Evolutionary conservation across 139 green algal genomes (phyloP), one percentile per base, ranked within the genome.

Genomic region (Chlamydomonas asymmetrica): DNA sequence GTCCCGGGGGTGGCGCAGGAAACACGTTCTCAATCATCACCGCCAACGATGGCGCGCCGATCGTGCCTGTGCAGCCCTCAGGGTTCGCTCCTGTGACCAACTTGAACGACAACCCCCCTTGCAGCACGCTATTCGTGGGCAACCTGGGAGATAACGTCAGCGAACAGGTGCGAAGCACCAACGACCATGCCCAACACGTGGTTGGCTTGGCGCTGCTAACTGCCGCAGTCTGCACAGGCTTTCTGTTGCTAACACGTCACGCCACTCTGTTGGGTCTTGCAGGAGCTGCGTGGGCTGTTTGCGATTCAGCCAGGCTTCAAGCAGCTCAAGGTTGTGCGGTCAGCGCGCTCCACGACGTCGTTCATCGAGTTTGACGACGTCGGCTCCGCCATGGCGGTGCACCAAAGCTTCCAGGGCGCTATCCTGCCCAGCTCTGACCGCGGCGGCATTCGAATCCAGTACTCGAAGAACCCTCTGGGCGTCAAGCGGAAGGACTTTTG

Each of bases 61-160:
- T 16, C 45, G 45, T 16, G 45, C 13, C 45, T 13, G 13, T 13
- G 45, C 13, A 16, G 45, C 45, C 45, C 13, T 52, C 18, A 16
- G 71, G 66, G 52, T 93, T 85, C 57, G 71, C 75, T 32, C 71
- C 78, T 20, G 86, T 94, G 35, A 86, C 75, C 72, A 96, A 95
- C 79, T 86, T 80, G 7, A 29, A 76, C 25, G 93, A 97, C 79
- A 97, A 97, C 83, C 88, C 93, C 16, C 92, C 93, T 49, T 97
- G 93, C 85, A 96, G 95, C 81, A 97, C 93, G 25, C 84, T 97
- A 29, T 97, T 97, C 81, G 90, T 97, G 32, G 92, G 45, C 45
- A 52, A 52, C 45, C 45, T 52, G 45, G 45, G 13, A 16, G 45
- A 52, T 16, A 16, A 10, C 13, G 45, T 52, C 13, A 10, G 45